Evolutionary conservation across 768 basidiomycete species (phyloP).

Genomic region (Auriscalpium orientale): DNA sequence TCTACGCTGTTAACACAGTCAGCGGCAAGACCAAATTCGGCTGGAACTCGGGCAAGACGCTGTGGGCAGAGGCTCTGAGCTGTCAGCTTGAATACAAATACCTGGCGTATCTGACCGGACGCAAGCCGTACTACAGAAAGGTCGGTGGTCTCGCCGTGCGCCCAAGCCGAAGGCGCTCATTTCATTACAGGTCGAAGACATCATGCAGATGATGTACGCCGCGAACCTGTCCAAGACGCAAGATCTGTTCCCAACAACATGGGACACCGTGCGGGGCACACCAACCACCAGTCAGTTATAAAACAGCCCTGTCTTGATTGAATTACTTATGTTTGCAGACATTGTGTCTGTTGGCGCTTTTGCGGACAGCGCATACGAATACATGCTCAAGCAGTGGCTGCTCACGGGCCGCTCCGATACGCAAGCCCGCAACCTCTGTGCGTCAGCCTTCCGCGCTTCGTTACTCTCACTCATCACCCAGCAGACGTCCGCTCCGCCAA

Average conservation of each 20-base stretch:
- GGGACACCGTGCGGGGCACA: conserved; percentile 39
- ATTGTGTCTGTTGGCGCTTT: conserved; percentile 52
- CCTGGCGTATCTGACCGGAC: conserved; percentile 73
- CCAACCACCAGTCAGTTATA: conserved; percentile 37
- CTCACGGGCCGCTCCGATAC: conserved; percentile 59
- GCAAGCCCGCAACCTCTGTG: conserved; percentile 60
- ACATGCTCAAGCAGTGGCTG: conserved; percentile 69
- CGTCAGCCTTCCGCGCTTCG: conserved; percentile 15
- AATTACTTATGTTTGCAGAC: conserved; percentile 1
- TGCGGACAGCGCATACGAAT: conserved; percentile 75
- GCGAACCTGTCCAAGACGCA: conserved; percentile 33
- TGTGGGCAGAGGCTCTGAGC: conserved; percentile 70
- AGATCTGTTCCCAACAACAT: conserved; percentile 53
- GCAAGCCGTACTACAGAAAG: conserved; percentile 49
- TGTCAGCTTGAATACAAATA: conserved; percentile 86
- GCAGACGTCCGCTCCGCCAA: conserved; percentile 56
- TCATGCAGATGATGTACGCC: conserved; percentile 43
- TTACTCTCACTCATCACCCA: background rate
- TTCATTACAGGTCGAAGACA: conserved; percentile 34
- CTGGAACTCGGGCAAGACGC: conserved; percentile 27
- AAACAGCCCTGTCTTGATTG: no score
- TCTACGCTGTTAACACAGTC: conserved; percentile 59
- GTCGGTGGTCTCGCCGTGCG: conserved; percentile 26
- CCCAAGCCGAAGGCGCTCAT: background rate
- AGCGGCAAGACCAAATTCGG: conserved; percentile 20